phyloP scores from a whole-genome alignment of 2,329 filamentous ascomycete species.

The Epichloe sp. region DNA sequence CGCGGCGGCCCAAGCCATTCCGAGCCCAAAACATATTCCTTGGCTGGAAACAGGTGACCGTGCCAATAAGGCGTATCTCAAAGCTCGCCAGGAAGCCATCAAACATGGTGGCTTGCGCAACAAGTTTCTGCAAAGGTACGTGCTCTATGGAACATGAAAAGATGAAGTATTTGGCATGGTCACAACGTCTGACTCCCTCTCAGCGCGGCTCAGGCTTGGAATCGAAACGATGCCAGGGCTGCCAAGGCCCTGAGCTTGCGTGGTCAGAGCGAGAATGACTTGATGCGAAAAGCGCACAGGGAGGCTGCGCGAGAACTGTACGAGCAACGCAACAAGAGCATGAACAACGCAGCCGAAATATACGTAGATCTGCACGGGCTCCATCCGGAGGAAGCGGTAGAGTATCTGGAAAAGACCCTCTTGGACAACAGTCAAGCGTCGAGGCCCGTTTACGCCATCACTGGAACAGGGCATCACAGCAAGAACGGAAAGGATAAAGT shows the following conservation, averaged over 20 bases:
- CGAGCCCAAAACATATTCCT: constrained; percentile 80
- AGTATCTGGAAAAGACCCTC: constrained; percentile 81
- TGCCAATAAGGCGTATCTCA: constrained; percentile 88
- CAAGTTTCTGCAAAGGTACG: constrained; percentile 86
- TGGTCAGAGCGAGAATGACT: constrained; percentile 90
- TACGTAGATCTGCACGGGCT: constrained; percentile 96
- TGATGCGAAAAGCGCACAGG: constrained; percentile 97
- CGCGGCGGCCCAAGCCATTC: constrained; percentile 68
- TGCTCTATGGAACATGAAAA: not conserved
- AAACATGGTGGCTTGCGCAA: constrained; percentile 94
- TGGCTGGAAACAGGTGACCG: constrained; percentile 90
- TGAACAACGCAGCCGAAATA: constrained; percentile 48
- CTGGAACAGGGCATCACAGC: constrained; percentile 90
- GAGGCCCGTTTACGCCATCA: constrained; percentile 84
- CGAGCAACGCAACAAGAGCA: constrained; percentile 75
- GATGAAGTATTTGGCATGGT: not conserved
- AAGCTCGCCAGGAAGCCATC: constrained; percentile 88
- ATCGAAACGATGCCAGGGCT: constrained; percentile 89
- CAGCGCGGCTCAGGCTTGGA: constrained; percentile 95
- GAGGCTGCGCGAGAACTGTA: constrained; percentile 88
- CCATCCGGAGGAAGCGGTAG: constrained; percentile 93
- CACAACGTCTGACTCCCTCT: constrained; percentile 4
- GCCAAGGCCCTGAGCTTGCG: constrained; percentile 90
- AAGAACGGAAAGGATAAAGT: constrained; percentile 99
- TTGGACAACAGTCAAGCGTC: constrained; percentile 64